Percentiles rank a stretch among this genome's conserved stretches.
phyloP scores from a whole-genome alignment of 2,329 filamentous ascomycete species.

The Pseudocercospora crystallina region DNA sequence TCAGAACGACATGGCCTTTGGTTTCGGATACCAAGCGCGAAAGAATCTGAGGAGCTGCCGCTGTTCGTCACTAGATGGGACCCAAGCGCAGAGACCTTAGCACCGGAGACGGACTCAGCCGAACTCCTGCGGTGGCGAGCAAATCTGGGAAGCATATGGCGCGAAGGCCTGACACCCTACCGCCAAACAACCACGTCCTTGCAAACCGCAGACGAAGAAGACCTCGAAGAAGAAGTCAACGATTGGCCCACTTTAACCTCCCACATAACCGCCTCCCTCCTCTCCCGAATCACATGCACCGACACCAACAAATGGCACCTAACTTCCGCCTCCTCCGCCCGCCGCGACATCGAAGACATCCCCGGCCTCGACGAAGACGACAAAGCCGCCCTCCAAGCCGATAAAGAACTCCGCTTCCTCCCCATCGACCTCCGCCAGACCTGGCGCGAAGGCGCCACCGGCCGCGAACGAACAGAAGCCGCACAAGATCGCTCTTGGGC shows the following conservation, averaged over 20 bases:
- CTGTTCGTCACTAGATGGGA: slow-evolving; percentile 61
- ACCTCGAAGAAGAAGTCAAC: slow-evolving; percentile 39
- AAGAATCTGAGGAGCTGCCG: slow-evolving; percentile 19
- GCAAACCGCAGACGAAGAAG: slow-evolving; percentile 29
- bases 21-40: slow-evolving; percentile 50
- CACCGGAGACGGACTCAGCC: slow-evolving; percentile 42
- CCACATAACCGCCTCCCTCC: slow-evolving; percentile 47
- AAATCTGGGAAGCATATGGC: slow-evolving; percentile 58
- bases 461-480: slow-evolving; percentile 61
- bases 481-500: slow-evolving; percentile 65
- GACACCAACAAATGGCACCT: slow-evolving; percentile 54
- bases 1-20: slow-evolving; percentile 63
- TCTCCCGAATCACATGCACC: slow-evolving; percentile 52
- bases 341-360: slow-evolving; percentile 58
- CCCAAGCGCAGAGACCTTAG: slow-evolving; percentile 45
- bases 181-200: slow-evolving; percentile 40
- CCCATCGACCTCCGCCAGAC: slow-evolving; percentile 62
- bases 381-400: slow-evolving; percentile 36
- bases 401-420: slow-evolving; percentile 53
- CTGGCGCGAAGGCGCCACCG: slow-evolving; percentile 62
- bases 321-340: slow-evolving; percentile 58
- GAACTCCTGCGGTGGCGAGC: slow-evolving; percentile 53
- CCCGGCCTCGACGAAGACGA: slow-evolving; percentile 50
- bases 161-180: slow-evolving; percentile 51
- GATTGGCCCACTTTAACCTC: slow-evolving; percentile 57